Evolutionary conservation across 176 grass and related monocot genomes (phyloP), one percentile per base, ranked within the genome.

Genomic region (Urochloa ruziziensis): DNA sequence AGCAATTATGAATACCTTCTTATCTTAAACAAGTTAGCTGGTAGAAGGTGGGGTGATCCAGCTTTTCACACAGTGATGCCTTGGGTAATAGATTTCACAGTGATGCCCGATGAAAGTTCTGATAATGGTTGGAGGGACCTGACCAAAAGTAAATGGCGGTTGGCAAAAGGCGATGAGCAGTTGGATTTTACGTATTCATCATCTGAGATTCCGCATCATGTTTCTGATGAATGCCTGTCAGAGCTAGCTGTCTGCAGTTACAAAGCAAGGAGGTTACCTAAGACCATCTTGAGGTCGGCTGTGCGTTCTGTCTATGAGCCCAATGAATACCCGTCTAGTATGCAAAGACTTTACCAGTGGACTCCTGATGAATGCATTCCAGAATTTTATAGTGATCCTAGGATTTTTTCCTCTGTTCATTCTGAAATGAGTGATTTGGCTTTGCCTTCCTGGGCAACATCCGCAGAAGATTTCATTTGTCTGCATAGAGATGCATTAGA

Each of bases 221-320:
- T 98, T 83, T 98, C 95, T 84, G 95, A 98, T 56, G 95, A 98
- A 85, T 98, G 95, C 84, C 88, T 98, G 35, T 98, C 95, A 79
- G 95, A 98, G 82, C 79, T 98, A 80, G 95, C 95, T 71, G 95
- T 95, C 51, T 98, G 95, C 87, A 98, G 95, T 89, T 98, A 98
- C 78, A 98, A 98, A 91, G 95, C 95, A 84, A 95, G 95, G 86
- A 90, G 95, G 73, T 75, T 98, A 67, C 91, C 92, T 72, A 89
- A 95, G 85, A 78, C 89, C 61, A 84, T 98, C 78, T 88, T 98
- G 65, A 79, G 85, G 32, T 93, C 92, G 43, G 86, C 92, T 73
- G 95, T 98, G 9, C 91, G 95, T 6, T 92, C 92, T 53, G 95
- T 98, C 14, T 98, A 98, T 82, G 95, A 94, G 86, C 95, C 95